Conservation (phyloP, 495 filamentous ascomycete genomes). For the Podospora comata region DNA sequence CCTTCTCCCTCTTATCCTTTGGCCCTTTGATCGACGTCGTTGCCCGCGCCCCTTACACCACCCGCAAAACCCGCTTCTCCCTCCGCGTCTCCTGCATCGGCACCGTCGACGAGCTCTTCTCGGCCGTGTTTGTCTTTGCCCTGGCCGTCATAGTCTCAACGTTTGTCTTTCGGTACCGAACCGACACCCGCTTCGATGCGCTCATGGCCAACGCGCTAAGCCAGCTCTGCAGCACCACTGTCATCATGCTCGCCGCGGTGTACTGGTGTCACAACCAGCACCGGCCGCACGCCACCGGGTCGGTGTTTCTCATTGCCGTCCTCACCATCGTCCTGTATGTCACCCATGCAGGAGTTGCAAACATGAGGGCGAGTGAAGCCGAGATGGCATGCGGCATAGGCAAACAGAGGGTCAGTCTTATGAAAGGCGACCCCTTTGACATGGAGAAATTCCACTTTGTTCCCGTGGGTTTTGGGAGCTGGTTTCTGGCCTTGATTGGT, state of each 20-base stretch:
- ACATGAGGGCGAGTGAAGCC: constrained; percentile 18
- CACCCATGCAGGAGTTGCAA: constrained; percentile 20
- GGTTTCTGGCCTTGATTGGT: constrained; percentile 19
- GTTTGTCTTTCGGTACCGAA: constrained; percentile 23
- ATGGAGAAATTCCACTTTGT: constrained; percentile 20
- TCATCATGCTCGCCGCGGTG: constrained; percentile 21
- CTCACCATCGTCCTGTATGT: constrained; percentile 21
- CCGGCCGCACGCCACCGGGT: constrained; percentile 15
- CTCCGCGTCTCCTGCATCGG: constrained; percentile 18
- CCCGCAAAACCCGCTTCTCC: constrained; percentile 18
- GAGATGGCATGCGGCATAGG: constrained; percentile 21
- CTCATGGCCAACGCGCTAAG: constrained; percentile 26
- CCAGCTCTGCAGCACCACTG: constrained; percentile 22
- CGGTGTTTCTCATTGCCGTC: constrained; percentile 10
- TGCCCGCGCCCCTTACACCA: constrained; percentile 3
- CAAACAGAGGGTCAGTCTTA: constrained; percentile 7
- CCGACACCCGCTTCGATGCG: constrained; percentile 25
- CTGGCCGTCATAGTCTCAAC: constrained; percentile 22
- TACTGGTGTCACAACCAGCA: constrained; percentile 23
- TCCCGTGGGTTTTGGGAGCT: constrained; percentile 17
- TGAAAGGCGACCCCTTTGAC: constrained; percentile 14
- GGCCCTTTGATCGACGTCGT: constrained; percentile 14
- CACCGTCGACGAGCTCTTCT: constrained; percentile 24
- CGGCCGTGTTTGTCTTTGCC: constrained; percentile 21
- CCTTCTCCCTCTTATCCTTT: constrained; percentile 18